Base-by-base conservation (phyloP, 139 green algal genomes). In the Chlorella sp. region DNA sequence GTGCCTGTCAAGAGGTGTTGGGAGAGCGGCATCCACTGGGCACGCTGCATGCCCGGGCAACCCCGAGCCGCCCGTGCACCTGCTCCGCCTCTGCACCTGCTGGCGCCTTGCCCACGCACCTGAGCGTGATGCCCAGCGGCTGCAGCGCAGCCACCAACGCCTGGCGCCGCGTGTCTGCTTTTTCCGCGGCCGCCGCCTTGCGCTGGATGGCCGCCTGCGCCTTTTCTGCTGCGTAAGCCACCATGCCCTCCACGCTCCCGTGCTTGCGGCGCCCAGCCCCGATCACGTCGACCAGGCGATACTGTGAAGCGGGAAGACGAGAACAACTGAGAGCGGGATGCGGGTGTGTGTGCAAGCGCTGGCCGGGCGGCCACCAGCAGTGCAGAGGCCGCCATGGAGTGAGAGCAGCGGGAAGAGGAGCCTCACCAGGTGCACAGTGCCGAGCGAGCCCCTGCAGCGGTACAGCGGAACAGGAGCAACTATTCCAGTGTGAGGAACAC, bases 191-290 rank as follows among this genome's bases (percentile, higher is more conserved):
- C n/a, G n/a, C 21, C 11, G 25, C 21, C 38, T 46, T 46, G 9
- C 35, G 35, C 19, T 27, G 19, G 36, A 48, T 8, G 36, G 21
- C 21, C 61, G 19, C 31, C n/a, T 46, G n/a, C 1, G 38, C 61
- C 61, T 35, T 51, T 6, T n/a, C 61, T 8, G 19, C 19, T 25
- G 8, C 61, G 36, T 29, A 36, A 2, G 61, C 61, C 12, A n/a
- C 38, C 61, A 68, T 68, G 61, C 61, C 61, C 5, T n/a, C 38
- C 61, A 48, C 36, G 61, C 61, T 68, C 36, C 61, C 61, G 61
- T 68, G 61, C 61, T 68, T 68, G 61, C 19, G 36, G 35, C 38
- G 61, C 7, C 36, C 61, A 2, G 61, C 61, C 21, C 21, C 35
- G 21, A 68, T 2, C 61, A 68, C 19, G 61, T 46, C 61, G 14